Evolutionary conservation across 345 rosid species (phyloP).

Genomic region (Ceriops decandra): DNA sequence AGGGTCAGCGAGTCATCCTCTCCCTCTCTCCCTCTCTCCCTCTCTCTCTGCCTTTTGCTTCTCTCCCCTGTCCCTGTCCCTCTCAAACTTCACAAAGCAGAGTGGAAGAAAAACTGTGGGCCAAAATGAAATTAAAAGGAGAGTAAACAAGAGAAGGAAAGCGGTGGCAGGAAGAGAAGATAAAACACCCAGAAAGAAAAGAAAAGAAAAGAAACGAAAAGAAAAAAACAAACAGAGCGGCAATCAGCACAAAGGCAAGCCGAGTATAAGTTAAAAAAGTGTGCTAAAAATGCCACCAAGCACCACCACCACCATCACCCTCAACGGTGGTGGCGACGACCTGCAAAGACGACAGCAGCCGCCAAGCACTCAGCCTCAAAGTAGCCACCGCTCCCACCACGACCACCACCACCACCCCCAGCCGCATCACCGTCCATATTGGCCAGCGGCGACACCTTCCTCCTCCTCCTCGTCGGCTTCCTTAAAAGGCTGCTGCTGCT

Average conservation of each 20-base stretch:
- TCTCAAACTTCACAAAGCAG: conserved; percentile 5
- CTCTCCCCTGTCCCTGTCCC: background rate
- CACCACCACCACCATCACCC: background rate
- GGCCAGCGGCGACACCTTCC: conserved; percentile 2
- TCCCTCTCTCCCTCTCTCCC: background rate
- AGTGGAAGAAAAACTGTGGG: background rate
- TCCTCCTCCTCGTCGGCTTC: conserved; percentile 76
- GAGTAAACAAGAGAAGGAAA: background rate
- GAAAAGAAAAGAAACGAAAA: too few relatives aligned
- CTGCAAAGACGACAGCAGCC: background rate
- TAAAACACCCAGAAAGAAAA: background rate
- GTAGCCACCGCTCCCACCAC: background rate
- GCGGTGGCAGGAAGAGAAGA: background rate
- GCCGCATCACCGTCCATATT: conserved; percentile 13
- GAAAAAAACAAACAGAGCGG: too few relatives aligned
- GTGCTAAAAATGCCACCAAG: background rate
- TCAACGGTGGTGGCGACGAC: background rate
- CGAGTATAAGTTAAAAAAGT: too few relatives aligned
- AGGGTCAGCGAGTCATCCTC: background rate
- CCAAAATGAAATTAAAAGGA: background rate
- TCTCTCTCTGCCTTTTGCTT: background rate
- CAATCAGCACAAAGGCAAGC: too few relatives aligned
- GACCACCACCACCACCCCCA: background rate
- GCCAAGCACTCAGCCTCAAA: background rate
- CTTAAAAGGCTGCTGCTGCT: conserved; percentile 94